Percentiles rank a stretch among this genome's conserved stretches.
Conservation (phyloP, 345 rosid species). For the Syzygium aromaticum region DNA sequence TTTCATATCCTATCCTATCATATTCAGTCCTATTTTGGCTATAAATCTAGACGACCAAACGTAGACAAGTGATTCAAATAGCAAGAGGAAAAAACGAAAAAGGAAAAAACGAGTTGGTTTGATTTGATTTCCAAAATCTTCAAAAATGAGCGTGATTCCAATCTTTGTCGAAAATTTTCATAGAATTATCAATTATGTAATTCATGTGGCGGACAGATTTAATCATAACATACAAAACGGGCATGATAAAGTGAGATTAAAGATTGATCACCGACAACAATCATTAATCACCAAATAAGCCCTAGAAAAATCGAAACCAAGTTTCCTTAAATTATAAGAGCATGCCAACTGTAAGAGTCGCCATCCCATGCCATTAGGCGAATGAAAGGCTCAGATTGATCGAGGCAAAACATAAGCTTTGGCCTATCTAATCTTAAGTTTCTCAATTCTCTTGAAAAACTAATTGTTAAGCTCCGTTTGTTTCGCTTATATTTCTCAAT, state of each 20-base stretch:
- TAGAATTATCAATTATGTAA: not conserved
- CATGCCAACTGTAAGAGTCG: not conserved
- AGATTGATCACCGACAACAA: not conserved
- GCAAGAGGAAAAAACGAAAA: not conserved
- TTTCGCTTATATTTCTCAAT: no score
- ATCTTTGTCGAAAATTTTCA: accelerated
- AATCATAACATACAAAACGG: not conserved
- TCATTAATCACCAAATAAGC: not conserved
- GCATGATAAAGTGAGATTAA: not conserved
- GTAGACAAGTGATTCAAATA: no score
- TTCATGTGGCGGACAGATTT: not conserved
- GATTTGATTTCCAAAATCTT: not conserved
- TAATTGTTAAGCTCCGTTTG: no score
- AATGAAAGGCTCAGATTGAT: not conserved
- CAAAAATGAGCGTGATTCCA: not conserved
- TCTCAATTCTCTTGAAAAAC: not conserved
- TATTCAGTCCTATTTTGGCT: no score
- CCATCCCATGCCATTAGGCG: not conserved
- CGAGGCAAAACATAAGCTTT: not conserved
- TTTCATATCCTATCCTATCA: no score
- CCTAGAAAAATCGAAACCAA: not conserved
- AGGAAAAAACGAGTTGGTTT: not conserved
- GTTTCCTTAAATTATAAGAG: not conserved
- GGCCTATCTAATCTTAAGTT: not conserved
- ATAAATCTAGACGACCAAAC: no score